These are phyloP conservation scores for Colletotrichum noveboracense DNA, from an alignment of 2,329 filamentous ascomycete species.

Conservation along the genomic window DNA sequence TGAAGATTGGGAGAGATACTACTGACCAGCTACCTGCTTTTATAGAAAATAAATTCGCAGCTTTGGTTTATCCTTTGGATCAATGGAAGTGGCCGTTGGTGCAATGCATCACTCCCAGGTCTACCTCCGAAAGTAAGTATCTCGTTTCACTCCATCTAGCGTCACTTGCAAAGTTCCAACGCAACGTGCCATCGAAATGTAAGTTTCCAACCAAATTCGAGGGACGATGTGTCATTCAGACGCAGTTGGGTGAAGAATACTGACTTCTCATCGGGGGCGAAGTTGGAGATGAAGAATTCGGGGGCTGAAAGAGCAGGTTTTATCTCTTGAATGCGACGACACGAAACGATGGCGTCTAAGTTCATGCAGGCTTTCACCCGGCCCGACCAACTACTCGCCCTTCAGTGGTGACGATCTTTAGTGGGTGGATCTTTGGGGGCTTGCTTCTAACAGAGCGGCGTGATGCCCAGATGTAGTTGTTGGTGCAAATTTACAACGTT, in stretches of 20 bases:
- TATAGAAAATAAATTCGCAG: neutral
- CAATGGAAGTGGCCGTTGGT: neutral
- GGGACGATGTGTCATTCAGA: neutral
- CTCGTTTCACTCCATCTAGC: neutral
- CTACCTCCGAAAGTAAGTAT: neutral
- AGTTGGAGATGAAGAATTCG: neutral
- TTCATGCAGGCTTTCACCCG: neutral
- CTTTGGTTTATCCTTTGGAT: neutral
- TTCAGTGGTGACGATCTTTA: neutral
- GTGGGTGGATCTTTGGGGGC: neutral
- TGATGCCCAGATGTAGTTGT: neutral
- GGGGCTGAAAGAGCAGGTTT: neutral
- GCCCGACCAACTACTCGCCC: neutral
- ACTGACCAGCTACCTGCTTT: neutral
- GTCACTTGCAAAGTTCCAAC: neutral
- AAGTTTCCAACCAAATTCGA: neutral
- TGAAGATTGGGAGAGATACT: neutral
- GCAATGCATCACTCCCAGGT: neutral
- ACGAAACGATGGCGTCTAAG: neutral
- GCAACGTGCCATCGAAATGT: neutral
- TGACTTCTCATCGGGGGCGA: neutral
- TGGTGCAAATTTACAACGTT: neutral
- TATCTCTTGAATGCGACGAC: neutral
- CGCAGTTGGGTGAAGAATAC: neutral
- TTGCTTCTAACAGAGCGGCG: neutral